phyloP scores from a whole-genome alignment of 805 yeast genomes.

The Blastobotrys peoriensis region DNA sequence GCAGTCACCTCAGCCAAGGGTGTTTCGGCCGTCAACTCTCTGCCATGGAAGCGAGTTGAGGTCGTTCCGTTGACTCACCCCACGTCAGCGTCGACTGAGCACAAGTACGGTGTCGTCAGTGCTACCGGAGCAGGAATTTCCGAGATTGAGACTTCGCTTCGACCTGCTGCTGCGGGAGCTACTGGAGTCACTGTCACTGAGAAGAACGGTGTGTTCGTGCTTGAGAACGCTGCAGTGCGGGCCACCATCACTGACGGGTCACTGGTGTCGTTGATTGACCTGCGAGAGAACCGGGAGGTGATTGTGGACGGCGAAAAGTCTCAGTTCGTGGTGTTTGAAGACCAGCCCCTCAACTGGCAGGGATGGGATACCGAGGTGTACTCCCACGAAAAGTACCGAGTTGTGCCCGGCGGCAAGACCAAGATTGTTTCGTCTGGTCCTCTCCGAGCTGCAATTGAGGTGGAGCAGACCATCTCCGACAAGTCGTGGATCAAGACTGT shows the following conservation, averaged over 20 bases:
- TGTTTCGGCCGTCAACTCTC: slow-evolving; percentile 40
- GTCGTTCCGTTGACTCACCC: slow-evolving; percentile 30
- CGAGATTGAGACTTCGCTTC: not conserved
- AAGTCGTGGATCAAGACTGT: slow-evolving; percentile 56
- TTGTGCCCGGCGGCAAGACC: slow-evolving; percentile 39
- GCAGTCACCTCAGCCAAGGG: slow-evolving; percentile 26
- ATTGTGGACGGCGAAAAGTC: slow-evolving; percentile 68
- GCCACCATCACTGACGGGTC: slow-evolving; percentile 59
- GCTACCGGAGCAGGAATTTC: not conserved
- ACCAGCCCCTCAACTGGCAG: slow-evolving; percentile 83
- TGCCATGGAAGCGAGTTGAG: slow-evolving; percentile 57
- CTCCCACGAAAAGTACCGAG: slow-evolving; percentile 64
- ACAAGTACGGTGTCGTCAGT: not conserved
- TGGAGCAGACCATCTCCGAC: slow-evolving; percentile 53
- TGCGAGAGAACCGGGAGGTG: slow-evolving; percentile 53
- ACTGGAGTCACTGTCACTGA: slow-evolving; percentile 36
- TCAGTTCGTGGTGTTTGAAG: slow-evolving; percentile 85
- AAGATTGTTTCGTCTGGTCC: slow-evolving; percentile 46
- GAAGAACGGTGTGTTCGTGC: slow-evolving; percentile 37
- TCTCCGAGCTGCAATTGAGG: slow-evolving; percentile 55
- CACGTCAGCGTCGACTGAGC: not conserved
- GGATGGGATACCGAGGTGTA: slow-evolving; percentile 98
- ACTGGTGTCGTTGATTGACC: slow-evolving; percentile 58
- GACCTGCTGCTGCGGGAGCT: slow-evolving; percentile 5
- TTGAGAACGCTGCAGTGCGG: slow-evolving; percentile 56